Percentiles rank a stretch among this genome's conserved stretches.
Conservation (phyloP, 192 early-diverging fungal genomes). For the Funneliformis geosporum region DNA sequence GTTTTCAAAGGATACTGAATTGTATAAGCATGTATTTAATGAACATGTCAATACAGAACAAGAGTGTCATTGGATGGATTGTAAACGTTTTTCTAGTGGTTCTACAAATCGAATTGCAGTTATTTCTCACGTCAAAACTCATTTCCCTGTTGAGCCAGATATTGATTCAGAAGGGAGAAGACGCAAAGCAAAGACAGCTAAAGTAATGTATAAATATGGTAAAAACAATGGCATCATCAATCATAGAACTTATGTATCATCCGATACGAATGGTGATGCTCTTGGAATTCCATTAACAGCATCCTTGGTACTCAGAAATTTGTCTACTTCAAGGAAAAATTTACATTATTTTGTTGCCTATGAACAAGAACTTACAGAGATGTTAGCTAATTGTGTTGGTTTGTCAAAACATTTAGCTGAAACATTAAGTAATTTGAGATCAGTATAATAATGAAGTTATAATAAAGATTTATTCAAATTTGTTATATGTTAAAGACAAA, state of each 20-base stretch:
- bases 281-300: conserved; percentile 60
- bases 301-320: conserved; percentile 54
- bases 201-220: conserved; percentile 38
- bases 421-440: conserved; percentile 27
- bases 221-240: conserved; percentile 32
- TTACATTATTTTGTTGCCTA: conserved; percentile 52
- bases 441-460: neutral
- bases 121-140: conserved; percentile 52
- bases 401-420: conserved; percentile 31
- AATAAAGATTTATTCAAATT: too few species aligned
- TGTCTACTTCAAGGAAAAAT: conserved; percentile 47
- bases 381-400: conserved; percentile 44
- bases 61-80: conserved; percentile 56
- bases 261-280: conserved; percentile 38
- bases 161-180: conserved; percentile 32
- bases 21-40: conserved; percentile 53
- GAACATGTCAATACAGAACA: conserved; percentile 46
- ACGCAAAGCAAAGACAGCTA: conserved; percentile 29
- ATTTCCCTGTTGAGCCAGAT: conserved; percentile 51
- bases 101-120: conserved; percentile 39
- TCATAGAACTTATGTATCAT: conserved; percentile 47
- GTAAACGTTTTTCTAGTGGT: conserved; percentile 42
- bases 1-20: conserved; percentile 40
- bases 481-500: too few species aligned
- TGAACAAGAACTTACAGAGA: conserved; percentile 49